Base-by-base conservation (phyloP, 2,329 filamentous ascomycete species). In the Cladosporium velox region DNA sequence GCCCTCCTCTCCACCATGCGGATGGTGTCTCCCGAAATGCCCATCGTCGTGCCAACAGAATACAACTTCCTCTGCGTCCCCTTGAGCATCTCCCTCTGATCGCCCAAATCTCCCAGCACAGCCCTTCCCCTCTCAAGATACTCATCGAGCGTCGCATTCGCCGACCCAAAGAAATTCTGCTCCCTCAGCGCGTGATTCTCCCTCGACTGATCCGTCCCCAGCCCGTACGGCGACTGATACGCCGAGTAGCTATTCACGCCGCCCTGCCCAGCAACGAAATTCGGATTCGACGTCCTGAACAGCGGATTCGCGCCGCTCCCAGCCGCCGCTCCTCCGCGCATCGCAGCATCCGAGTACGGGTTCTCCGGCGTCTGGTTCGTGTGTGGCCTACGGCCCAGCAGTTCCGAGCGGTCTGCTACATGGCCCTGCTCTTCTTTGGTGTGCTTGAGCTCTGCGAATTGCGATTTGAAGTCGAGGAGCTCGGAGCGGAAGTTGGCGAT, bases 11-110 rank as follows among this genome's bases (percentile, higher is more conserved):
- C 94, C 51, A 99, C 90, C 92, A 95, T 98, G 57, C 95, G 88
- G 70, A 99, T 99, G 1, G 95, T 99, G 77, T 98, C 94, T 24
- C 94, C 93, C 74, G 91, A 96, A 67, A 99, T 87, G 0, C 95
- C 95, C 58, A 99, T 81, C 26, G 95, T 98, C 76, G 96, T 98
- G 7, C 92, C 95, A 24, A 97, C 93, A 72, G 88, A 94, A 76
- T 98, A 98, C 59, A 99, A 83, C 76, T 89, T 88, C 77, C 90
- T 90, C 80, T 99, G 95, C 26, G 95, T 98, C 61, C 90, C 91
- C 82, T 99, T 99, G 69, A 99, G 84, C 82, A 97, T 93, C 77
- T 98, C 94, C 64, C 92, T 87, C 82, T 99, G 95, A 74, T 95
- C 86, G 3, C 91, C 90, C 65, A 99, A 79, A 79, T 98, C 93